These are phyloP conservation scores for Colletotrichum sp. DNA, from an alignment of 2,329 filamentous ascomycete genomes.

Conservation along the genomic window DNA sequence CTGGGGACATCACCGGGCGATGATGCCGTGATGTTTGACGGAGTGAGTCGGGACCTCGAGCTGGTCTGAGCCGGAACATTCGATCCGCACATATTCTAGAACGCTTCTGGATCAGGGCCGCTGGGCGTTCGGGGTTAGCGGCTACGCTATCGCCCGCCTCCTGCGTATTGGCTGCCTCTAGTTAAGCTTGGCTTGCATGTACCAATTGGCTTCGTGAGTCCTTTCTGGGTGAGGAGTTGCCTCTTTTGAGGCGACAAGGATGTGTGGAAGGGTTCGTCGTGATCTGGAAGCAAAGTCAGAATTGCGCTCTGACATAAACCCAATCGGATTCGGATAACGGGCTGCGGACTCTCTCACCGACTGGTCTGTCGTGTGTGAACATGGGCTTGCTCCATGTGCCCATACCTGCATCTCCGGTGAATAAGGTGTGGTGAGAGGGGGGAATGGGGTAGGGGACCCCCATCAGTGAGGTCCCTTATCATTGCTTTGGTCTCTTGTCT, in stretches of 20 bases:
- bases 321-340: not conserved
- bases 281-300: not conserved
- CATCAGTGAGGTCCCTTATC: not conserved
- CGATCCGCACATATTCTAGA: constrained; percentile 2
- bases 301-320: not conserved
- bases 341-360: not conserved
- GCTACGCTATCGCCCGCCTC: not conserved
- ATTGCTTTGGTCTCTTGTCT: not conserved
- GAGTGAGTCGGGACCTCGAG: not conserved
- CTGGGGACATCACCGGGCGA: not conserved
- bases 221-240: not conserved
- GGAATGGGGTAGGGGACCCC: not conserved
- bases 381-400: not conserved
- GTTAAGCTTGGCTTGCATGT: not conserved
- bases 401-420: not conserved
- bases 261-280: not conserved
- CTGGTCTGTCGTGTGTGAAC: not conserved
- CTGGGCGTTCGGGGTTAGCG: not conserved
- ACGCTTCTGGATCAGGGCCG: not conserved
- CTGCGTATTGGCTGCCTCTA: not conserved
- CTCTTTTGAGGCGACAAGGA: not conserved
- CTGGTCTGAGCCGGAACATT: not conserved
- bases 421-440: not conserved
- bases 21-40: not conserved
- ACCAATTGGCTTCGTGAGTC: not conserved